These are phyloP conservation scores for Chrysanthemum makinoi DNA, from an alignment of 129 eudicot species.

Conservation along the genomic window DNA sequence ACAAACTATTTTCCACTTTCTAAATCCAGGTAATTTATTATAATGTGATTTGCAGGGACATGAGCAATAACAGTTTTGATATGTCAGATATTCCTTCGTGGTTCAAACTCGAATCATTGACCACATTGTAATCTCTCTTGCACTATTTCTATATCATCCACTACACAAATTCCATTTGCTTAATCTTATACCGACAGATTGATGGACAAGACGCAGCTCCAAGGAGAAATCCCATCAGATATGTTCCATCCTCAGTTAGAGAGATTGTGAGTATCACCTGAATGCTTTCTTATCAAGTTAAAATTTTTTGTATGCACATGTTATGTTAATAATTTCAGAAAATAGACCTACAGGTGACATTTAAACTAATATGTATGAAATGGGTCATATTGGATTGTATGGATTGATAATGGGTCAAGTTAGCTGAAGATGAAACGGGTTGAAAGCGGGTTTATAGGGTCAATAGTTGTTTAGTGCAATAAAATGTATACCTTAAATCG, in stretches of 20 bases:
- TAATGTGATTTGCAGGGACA: conserved; percentile 63
- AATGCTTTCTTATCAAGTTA: conserved; percentile 3
- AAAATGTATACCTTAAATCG: too few relatives aligned
- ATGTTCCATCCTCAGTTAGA: conserved; percentile 65
- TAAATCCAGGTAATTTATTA: conserved; percentile 21
- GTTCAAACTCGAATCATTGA: conserved; percentile 67
- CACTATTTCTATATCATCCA: conserved; percentile 18
- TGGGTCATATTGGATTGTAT: too few relatives aligned
- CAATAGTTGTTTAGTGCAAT: too few relatives aligned
- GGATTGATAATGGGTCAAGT: too few relatives aligned
- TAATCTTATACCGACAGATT: conserved; percentile 38
- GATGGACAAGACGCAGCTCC: conserved; percentile 64
- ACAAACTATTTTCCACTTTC: background rate
- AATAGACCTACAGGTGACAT: too few relatives aligned
- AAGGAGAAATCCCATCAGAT: conserved; percentile 60
- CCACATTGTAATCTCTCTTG: conserved; percentile 65
- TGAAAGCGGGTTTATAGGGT: too few relatives aligned
- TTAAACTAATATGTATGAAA: too few relatives aligned
- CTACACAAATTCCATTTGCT: background rate
- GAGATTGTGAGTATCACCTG: conserved; percentile 57
- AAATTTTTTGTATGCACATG: too few relatives aligned
- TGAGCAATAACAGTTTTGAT: conserved; percentile 87
- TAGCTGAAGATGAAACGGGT: too few relatives aligned
- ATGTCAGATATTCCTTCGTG: conserved; percentile 60
- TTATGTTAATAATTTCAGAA: background rate